Percentiles rank a stretch among this genome's conserved stretches.
These are phyloP conservation scores for Aphanomyces stellatus DNA, from an alignment of 352 stramenopile genomes.

Conservation along the genomic window DNA sequence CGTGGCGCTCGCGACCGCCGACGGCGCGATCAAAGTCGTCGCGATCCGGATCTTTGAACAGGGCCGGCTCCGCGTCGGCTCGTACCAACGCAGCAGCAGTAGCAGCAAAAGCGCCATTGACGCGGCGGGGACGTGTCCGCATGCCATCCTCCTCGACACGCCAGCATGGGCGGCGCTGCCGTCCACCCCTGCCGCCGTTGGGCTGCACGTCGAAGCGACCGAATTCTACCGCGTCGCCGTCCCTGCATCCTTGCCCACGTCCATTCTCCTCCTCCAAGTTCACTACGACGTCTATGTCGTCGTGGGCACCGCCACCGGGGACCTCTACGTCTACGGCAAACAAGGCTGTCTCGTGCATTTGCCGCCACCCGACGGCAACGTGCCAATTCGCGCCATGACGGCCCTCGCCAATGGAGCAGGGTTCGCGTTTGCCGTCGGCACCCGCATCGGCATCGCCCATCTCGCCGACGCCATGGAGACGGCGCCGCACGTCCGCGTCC, in stretches of 20 bases:
- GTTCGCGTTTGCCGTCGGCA: background rate
- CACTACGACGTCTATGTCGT: constrained; percentile 14
- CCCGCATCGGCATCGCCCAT: constrained; percentile 3
- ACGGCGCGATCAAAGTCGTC: constrained; percentile 1
- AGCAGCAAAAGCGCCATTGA: background rate
- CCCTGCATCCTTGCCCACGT: background rate
- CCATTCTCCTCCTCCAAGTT: constrained; percentile 1
- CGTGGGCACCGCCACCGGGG: background rate
- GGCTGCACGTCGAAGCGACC: background rate
- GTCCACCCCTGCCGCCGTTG: background rate
- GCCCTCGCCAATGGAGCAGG: background rate
- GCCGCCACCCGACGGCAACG: background rate
- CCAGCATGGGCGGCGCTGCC: background rate
- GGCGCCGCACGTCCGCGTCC: background rate
- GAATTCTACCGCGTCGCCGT: background rate
- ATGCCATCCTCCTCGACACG: background rate
- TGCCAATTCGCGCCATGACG: background rate
- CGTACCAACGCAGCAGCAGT: background rate
- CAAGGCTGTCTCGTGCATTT: background rate
- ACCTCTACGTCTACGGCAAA: background rate
- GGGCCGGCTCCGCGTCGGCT: background rate
- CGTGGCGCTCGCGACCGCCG: background rate
- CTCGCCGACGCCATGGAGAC: background rate
- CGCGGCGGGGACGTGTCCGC: background rate
- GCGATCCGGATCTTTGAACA: constrained; percentile 12